These are phyloP conservation scores for Dictyostelium firmibasis DNA, from an alignment of 78 protist species.

Conservation along the genomic window DNA sequence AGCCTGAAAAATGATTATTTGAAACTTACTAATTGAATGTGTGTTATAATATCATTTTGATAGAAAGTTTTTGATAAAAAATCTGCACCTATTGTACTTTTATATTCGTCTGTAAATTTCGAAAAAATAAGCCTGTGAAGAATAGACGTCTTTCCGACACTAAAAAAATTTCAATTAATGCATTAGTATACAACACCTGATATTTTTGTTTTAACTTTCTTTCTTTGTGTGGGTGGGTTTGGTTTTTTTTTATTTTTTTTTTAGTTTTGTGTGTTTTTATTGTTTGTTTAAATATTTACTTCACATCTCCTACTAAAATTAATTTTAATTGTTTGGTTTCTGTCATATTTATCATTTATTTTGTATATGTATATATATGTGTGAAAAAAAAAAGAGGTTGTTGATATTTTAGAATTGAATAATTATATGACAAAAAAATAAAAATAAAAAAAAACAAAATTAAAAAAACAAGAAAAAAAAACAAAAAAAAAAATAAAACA, in stretches of 20 bases:
- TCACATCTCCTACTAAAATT: constrained; percentile 28
- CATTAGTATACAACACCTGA: too few relatives aligned
- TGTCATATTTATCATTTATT: constrained; percentile 21
- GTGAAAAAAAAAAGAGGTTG: background rate
- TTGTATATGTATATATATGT: background rate
- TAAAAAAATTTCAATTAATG: background rate
- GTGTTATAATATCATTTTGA: constrained; percentile 6
- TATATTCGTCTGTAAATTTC: constrained; percentile 22
- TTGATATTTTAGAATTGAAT: too few relatives aligned
- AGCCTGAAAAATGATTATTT: background rate
- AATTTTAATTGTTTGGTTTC: constrained; percentile 34
- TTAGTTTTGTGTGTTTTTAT: background rate
- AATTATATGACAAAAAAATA: background rate
- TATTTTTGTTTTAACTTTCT: too few relatives aligned
- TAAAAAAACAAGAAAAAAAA: too few relatives aligned
- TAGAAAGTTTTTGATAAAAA: constrained; percentile 43
- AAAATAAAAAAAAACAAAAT: too few relatives aligned
- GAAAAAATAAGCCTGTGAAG: constrained; percentile 44
- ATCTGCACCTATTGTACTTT: constrained; percentile 48
- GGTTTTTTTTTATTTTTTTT: background rate
- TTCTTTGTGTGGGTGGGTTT: background rate
- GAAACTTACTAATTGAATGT: constrained; percentile 32
- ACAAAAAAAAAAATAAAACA: too few relatives aligned
- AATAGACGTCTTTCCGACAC: constrained; percentile 48
- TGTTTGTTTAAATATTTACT: constrained; percentile 3